These are phyloP conservation scores for Lachnellula willkommii DNA, from an alignment of 2,329 filamentous ascomycete genomes.

Conservation along the genomic window DNA sequence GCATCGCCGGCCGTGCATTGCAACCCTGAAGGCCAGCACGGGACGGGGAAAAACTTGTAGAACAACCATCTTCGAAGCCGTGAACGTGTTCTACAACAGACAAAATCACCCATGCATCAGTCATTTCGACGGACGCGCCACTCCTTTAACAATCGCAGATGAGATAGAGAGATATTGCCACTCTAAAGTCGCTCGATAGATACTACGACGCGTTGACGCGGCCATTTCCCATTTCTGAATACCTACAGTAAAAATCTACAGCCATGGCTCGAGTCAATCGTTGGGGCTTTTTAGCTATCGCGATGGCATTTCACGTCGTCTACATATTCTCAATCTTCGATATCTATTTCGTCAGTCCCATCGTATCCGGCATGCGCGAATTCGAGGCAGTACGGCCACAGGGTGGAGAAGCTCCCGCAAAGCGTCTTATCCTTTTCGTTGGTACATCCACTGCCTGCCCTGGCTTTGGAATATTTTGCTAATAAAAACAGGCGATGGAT, in stretches of 20 bases:
- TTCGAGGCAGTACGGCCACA: slow-evolving; percentile 62
- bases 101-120: slow-evolving; percentile 15
- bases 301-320: slow-evolving; percentile 85
- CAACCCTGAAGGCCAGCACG: background rate
- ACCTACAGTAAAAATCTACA: background rate
- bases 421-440: slow-evolving; percentile 87
- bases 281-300: slow-evolving; percentile 79
- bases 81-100: slow-evolving; percentile 12
- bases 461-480: slow-evolving; percentile 12
- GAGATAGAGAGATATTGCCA: slow-evolving; percentile 4
- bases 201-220: background rate
- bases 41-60: background rate
- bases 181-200: background rate
- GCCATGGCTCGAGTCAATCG: slow-evolving; percentile 56
- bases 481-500: slow-evolving; percentile 63
- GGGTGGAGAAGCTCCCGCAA: slow-evolving; percentile 67
- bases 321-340: slow-evolving; percentile 97
- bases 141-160: slow-evolving; percentile 24
- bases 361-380: slow-evolving; percentile 89
- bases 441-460: slow-evolving; percentile 46
- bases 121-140: slow-evolving; percentile 27
- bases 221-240: background rate
- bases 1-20: slow-evolving; percentile 6
- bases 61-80: background rate
- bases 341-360: slow-evolving; percentile 96